These are phyloP conservation scores for Rhodosporidiobolus odoratus DNA, from an alignment of 768 basidiomycete genomes.

Conservation along the genomic window DNA sequence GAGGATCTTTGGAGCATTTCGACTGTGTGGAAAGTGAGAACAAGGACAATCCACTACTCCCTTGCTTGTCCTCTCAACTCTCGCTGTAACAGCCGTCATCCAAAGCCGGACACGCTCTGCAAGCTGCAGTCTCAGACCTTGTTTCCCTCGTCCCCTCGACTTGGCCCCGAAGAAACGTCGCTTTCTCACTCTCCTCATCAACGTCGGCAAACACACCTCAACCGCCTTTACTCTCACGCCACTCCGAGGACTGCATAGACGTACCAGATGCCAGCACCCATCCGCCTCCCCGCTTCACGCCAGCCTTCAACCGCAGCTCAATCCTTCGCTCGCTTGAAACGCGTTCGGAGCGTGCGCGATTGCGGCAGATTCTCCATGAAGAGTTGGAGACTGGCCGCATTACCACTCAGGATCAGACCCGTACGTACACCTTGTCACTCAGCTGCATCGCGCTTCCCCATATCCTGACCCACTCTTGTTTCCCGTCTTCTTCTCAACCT, in stretches of 20 bases:
- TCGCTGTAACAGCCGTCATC: no score
- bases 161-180: background rate
- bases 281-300: conserved; percentile 6
- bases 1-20: no score
- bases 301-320: background rate
- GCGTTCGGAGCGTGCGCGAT: background rate
- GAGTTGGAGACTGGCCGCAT: background rate
- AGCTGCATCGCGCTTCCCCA: background rate
- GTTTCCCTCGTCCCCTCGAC: background rate
- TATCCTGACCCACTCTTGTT: background rate
- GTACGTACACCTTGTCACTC: background rate
- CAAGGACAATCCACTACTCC: no score
- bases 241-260: background rate
- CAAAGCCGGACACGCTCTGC: no score
- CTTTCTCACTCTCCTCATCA: background rate
- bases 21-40: no score
- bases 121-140: no score
- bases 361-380: background rate
- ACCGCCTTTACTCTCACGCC: background rate
- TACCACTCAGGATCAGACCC: conserved; percentile 18
- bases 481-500: background rate
- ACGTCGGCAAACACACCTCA: background rate
- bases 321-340: background rate
- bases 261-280: conserved; percentile 1
- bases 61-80: no score